Conservation (phyloP, 805 yeast genomes). For the Ogataea henricii region DNA sequence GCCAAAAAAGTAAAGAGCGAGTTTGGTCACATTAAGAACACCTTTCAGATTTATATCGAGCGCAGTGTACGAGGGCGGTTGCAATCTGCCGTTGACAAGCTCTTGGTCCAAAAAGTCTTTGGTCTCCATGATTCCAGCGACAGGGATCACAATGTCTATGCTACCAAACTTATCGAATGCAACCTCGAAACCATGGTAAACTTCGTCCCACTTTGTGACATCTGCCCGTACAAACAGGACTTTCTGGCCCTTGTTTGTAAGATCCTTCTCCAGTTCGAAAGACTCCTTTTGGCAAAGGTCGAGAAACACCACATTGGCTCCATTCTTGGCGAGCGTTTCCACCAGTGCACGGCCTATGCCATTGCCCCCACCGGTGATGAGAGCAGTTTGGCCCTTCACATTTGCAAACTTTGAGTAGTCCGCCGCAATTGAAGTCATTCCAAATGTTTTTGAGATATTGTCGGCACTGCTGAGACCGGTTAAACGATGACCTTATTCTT, state of each 20-base stretch:
- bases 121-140: background rate
- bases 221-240: background rate
- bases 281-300: background rate
- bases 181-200: background rate
- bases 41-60: background rate
- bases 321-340: background rate
- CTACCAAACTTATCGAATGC: background rate
- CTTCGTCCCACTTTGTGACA: conserved; percentile 1
- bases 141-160: background rate
- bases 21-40: background rate
- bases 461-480: too few relatives aligned
- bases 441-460: too few relatives aligned
- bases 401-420: background rate
- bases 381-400: background rate
- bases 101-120: conserved; percentile 1
- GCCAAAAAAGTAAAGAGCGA: background rate
- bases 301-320: background rate
- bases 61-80: background rate
- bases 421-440: background rate
- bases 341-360: background rate
- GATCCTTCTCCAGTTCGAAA: background rate
- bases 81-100: background rate
- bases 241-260: background rate
- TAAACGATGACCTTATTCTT: too few relatives aligned
- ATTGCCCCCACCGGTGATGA: background rate